Percentiles rank a stretch among this genome's conserved stretches.
Evolutionary conservation across 1,284 basidiomycete species (phyloP).

Genomic region (Boletus hoseneyae): DNA sequence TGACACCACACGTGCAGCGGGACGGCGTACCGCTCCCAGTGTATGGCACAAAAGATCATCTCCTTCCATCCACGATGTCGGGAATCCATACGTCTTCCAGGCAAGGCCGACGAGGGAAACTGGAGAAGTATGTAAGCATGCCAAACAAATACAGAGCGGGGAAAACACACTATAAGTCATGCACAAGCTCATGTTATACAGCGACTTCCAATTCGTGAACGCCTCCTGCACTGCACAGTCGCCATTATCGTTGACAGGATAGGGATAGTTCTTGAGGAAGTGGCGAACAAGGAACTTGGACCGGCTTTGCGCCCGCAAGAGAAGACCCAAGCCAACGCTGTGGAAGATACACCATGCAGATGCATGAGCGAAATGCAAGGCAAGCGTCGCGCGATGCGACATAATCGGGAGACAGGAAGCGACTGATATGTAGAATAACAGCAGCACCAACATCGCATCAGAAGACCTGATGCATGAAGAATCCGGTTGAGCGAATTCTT

Average conservation of each 20-base stretch:
- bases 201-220: conserved; percentile 91
- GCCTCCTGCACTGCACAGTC: conserved; percentile 84
- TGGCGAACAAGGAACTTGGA: conserved; percentile 91
- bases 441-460: conserved; percentile 64
- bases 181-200: conserved; percentile 90
- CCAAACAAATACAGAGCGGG: background rate
- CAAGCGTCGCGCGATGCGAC: conserved; percentile 43
- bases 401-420: conserved; percentile 46
- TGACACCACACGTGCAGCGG: background rate
- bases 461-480: conserved; percentile 44
- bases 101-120: conserved; percentile 80
- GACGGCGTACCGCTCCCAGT: conserved; percentile 64
- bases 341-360: conserved; percentile 87
- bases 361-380: conserved; percentile 79
- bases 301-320: conserved; percentile 83
- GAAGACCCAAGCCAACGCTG: conserved; percentile 81
- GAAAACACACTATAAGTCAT: conserved; percentile 84
- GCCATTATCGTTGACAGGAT: conserved; percentile 58
- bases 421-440: conserved; percentile 53
- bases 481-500: conserved; percentile 25
- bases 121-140: conserved; percentile 30
- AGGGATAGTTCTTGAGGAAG: conserved; percentile 90
- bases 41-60: conserved; percentile 87
- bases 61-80: conserved; percentile 85
- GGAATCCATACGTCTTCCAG: conserved; percentile 84